These are phyloP conservation scores for Myochromella boudieri DNA, from an alignment of 768 basidiomycete genomes.

Conservation along the genomic window DNA sequence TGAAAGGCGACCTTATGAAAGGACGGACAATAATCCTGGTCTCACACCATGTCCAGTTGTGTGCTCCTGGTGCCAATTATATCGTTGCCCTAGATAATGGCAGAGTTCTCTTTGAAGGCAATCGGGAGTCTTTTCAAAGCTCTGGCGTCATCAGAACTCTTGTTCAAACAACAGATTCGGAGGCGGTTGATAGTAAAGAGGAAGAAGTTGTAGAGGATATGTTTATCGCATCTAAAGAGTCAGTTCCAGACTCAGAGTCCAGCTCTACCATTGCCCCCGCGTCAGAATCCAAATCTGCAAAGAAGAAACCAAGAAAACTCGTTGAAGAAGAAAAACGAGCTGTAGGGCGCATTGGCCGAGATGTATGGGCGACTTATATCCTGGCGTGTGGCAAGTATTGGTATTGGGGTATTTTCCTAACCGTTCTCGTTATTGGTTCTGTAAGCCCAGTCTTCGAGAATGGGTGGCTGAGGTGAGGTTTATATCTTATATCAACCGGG, in stretches of 20 bases:
- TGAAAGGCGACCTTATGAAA: slow-evolving; percentile 79
- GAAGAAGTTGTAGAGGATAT: slow-evolving; percentile 38
- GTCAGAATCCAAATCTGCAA: slow-evolving; percentile 33
- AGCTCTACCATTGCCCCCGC: slow-evolving; percentile 28
- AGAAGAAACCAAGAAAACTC: slow-evolving; percentile 74
- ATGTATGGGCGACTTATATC: slow-evolving; percentile 66
- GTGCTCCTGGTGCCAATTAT: slow-evolving; percentile 75
- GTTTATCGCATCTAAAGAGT: slow-evolving; percentile 12
- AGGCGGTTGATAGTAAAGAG: slow-evolving; percentile 31
- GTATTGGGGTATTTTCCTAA: slow-evolving; percentile 61
- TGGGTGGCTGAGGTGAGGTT: slow-evolving; percentile 61
- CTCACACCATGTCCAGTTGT: slow-evolving; percentile 92
- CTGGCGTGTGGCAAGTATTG: slow-evolving; percentile 44
- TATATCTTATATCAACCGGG: background rate
- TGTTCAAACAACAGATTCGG: slow-evolving; percentile 51
- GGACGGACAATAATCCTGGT: slow-evolving; percentile 89
- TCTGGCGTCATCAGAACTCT: slow-evolving; percentile 68
- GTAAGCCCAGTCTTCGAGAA: slow-evolving; percentile 70
- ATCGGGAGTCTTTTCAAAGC: slow-evolving; percentile 58
- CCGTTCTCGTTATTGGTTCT: slow-evolving; percentile 54
- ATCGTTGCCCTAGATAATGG: slow-evolving; percentile 85
- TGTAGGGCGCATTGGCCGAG: slow-evolving; percentile 63
- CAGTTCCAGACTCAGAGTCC: slow-evolving; percentile 23
- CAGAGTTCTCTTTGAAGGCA: slow-evolving; percentile 73
- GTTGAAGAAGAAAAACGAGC: slow-evolving; percentile 84